These are phyloP conservation scores for Tremella yokohamensis DNA, from an alignment of 768 basidiomycete genomes.

Conservation along the genomic window DNA sequence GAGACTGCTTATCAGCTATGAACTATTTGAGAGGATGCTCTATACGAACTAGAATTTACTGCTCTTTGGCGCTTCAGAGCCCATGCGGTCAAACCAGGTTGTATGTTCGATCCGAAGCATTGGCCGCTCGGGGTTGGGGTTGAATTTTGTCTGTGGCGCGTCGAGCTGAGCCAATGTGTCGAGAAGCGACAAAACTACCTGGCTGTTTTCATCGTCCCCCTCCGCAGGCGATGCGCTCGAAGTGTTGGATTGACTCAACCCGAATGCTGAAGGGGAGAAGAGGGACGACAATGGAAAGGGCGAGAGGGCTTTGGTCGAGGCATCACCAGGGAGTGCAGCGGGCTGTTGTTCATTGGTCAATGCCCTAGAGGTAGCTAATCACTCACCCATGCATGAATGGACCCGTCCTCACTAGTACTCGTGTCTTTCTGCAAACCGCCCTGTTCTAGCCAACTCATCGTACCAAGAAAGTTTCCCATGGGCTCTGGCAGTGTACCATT, in stretches of 20 bases:
- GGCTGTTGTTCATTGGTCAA: conserved; percentile 5
- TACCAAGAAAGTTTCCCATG: conserved; percentile 37
- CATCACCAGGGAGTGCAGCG: neutral
- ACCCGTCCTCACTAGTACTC: conserved; percentile 8
- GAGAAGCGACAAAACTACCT: conserved; percentile 23
- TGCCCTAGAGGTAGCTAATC: conserved; percentile 11
- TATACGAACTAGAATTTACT: conserved; percentile 46
- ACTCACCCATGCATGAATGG: conserved; percentile 1
- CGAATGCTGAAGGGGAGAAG: conserved; percentile 36
- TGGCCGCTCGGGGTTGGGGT: conserved; percentile 46
- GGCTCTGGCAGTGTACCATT: conserved; percentile 19
- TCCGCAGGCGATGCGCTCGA: conserved; percentile 11
- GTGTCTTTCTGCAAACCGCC: conserved; percentile 8
- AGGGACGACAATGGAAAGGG: conserved; percentile 34
- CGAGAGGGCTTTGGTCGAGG: conserved; percentile 25
- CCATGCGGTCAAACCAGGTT: conserved; percentile 19
- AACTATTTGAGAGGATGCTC: neutral
- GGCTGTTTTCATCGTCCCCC: conserved; percentile 10
- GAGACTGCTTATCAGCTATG: conserved; percentile 18
- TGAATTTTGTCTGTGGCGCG: conserved; percentile 31
- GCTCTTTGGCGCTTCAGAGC: conserved; percentile 27
- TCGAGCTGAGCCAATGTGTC: conserved; percentile 34
- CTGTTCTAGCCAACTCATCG: conserved; percentile 37
- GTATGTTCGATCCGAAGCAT: conserved; percentile 36
- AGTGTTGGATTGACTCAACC: conserved; percentile 9